Evolutionary conservation across 345 rosid genomes (phyloP).

Genomic region (Lepidium didymum): DNA sequence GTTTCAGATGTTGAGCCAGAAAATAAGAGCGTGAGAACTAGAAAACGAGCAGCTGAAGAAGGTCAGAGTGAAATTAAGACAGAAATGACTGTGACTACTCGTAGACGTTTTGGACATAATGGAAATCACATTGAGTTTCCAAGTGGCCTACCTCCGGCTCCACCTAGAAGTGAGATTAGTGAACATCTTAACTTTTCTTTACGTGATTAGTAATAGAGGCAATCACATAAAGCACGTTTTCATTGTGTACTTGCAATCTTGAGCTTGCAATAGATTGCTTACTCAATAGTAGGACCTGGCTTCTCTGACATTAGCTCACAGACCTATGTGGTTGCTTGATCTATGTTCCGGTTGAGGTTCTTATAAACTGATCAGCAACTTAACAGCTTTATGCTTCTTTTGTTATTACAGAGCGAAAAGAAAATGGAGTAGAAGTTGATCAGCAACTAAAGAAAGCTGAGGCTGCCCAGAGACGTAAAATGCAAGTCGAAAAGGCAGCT

Average conservation of each 20-base stretch:
- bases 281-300: background rate
- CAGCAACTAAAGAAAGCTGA: constrained; percentile 83
- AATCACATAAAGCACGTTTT: background rate
- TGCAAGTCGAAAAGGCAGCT: constrained; percentile 89
- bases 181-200: background rate
- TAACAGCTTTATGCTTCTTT: background rate
- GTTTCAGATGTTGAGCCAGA: constrained; percentile 46
- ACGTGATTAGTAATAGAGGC: background rate
- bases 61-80: constrained; percentile 33
- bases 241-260: background rate
- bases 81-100: constrained; percentile 68
- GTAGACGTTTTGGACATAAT: constrained; percentile 50
- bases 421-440: constrained; percentile 71
- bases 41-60: constrained; percentile 56
- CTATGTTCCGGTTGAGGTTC: background rate
- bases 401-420: constrained; percentile 58
- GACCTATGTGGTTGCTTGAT: background rate
- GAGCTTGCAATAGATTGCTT: background rate
- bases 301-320: background rate
- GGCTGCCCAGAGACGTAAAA: constrained; percentile 85
- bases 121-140: constrained; percentile 69
- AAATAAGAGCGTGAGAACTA: constrained; percentile 38
- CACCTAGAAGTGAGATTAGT: constrained; percentile 68
- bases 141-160: constrained; percentile 87
- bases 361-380: background rate